Conservation (phyloP, 371 early-diverging fungal genomes). For the Saksenaea oblongispora region DNA sequence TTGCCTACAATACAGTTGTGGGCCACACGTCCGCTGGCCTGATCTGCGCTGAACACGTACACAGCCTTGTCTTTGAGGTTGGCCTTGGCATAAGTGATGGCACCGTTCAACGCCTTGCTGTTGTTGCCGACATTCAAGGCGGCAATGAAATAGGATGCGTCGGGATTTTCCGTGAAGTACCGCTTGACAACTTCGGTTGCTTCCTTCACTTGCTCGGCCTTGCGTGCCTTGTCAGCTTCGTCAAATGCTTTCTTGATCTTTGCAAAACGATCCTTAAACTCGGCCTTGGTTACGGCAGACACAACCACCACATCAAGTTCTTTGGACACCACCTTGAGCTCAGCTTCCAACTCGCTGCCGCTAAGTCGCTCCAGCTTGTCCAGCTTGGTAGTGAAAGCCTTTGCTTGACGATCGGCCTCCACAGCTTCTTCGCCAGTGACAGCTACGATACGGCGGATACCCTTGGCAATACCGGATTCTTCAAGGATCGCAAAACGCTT, state of each 20-base stretch:
- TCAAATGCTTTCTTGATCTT: slow-evolving; percentile 80
- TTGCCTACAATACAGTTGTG: slow-evolving; percentile 88
- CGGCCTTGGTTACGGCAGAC: slow-evolving; percentile 80
- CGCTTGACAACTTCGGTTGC: slow-evolving; percentile 79
- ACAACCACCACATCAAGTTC: slow-evolving; percentile 81
- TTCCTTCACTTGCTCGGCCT: slow-evolving; percentile 81
- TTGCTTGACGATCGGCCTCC: slow-evolving; percentile 67
- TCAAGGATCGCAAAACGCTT: slow-evolving; percentile 88
- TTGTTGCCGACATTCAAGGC: slow-evolving; percentile 70
- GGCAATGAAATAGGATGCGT: slow-evolving; percentile 59
- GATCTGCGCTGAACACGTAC: slow-evolving; percentile 79
- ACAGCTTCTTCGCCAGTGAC: slow-evolving; percentile 94
- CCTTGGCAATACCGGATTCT: slow-evolving; percentile 96
- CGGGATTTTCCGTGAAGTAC: slow-evolving; percentile 75
- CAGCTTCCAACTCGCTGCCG: slow-evolving; percentile 73
- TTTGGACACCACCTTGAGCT: slow-evolving; percentile 78
- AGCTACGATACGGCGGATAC: slow-evolving; percentile 96
- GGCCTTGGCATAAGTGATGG: slow-evolving; percentile 78
- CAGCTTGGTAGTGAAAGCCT: slow-evolving; percentile 65
- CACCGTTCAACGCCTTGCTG: slow-evolving; percentile 74
- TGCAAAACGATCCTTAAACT: slow-evolving; percentile 70
- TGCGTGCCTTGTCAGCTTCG: slow-evolving; percentile 89
- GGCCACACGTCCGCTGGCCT: slow-evolving; percentile 66
- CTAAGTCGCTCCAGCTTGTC: slow-evolving; percentile 55
- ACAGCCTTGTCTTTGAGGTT: slow-evolving; percentile 80